Percentiles rank a stretch among this genome's conserved stretches.
Evolutionary conservation across 306 rosid genomes (phyloP).

Genomic region (Quercus wislizeni): DNA sequence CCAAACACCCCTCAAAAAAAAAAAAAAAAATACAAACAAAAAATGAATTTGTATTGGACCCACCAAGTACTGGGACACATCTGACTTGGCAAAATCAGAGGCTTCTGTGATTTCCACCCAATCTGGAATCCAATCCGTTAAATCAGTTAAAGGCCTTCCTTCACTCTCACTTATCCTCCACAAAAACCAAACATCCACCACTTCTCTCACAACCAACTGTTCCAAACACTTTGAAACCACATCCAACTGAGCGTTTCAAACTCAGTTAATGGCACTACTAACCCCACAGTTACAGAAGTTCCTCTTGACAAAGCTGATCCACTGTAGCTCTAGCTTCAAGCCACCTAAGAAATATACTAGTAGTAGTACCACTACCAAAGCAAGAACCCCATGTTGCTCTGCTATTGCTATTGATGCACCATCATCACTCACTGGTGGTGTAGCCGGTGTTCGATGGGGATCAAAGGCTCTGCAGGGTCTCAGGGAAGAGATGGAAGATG

Average conservation of each 20-base stretch:
- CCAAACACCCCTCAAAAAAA: too few species aligned
- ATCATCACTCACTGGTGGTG: slow-evolving; percentile 55
- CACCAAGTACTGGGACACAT: background rate
- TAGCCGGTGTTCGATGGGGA: slow-evolving; percentile 75
- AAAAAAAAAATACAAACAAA: too few species aligned
- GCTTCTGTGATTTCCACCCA: background rate
- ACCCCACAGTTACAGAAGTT: slow-evolving; percentile 70
- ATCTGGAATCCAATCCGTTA: slow-evolving; percentile 58
- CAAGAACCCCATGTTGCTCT: slow-evolving; percentile 51
- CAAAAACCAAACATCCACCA: slow-evolving; percentile 13
- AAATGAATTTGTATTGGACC: background rate
- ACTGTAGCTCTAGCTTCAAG: slow-evolving; percentile 24
- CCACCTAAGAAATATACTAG: slow-evolving; percentile 17
- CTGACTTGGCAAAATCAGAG: slow-evolving; percentile 14
- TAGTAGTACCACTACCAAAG: background rate
- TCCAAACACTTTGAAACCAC: background rate
- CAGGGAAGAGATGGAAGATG: slow-evolving; percentile 96
- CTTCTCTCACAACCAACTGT: background rate
- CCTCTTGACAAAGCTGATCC: slow-evolving; percentile 42
- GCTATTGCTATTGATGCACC: slow-evolving; percentile 90
- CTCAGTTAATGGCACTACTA: slow-evolving; percentile 67
- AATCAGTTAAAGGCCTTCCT: slow-evolving; percentile 68
- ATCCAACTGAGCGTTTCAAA: background rate
- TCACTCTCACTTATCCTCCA: slow-evolving; percentile 56
- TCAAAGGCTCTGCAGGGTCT: slow-evolving; percentile 74